Base-by-base conservation (phyloP, 169 alveolate species). In the Condylostoma magnum region DNA sequence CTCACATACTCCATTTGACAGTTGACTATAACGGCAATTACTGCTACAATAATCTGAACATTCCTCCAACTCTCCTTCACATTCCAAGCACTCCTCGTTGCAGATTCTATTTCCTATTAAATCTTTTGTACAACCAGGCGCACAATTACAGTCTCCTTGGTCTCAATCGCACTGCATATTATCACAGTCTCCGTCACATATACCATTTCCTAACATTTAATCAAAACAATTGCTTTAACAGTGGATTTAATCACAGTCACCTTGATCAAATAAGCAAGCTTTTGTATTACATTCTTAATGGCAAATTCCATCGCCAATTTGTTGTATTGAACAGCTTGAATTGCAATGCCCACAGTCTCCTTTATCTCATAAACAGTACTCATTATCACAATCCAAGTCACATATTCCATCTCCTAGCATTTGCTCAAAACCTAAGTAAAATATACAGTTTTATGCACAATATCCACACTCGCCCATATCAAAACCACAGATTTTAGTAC, bases 141-240 rank as follows among this genome's bases (percentile, higher is more conserved):
- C n/a, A n/a, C n/a, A n/a, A n/a, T n/a, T n/a, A 46, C 65, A 53
- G 48, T 53, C 65, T 20, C 30, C 5, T 22, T 41, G 44, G 47
- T 53, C 65, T 5, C 5, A 53, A 5, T 41, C 65, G 4, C 65
- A 53, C 10, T 53, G 44, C 18, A 0, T 15, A n/a, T 25, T 53
- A 28, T 53, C 30, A 31, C 65, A 53, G 4, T 25, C 38, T 6
- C 43, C 18, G 1, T 53, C 15, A 12, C 65, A 53, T 27, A 53
- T 20, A 15, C 38, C 43, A 53, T 53, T 53, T 10, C 30, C 30
- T 53, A 53, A 27, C 65, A 53, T 53, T 27, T 5, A 22, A 4
- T 6, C 18, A 6, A n/a, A 53, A 41, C 65, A 53, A 25, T 28
- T 10, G n/a, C n/a, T n/a, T n/a, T n/a, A n/a, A n/a, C n/a, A n/a